phyloP scores from a whole-genome alignment of 2,329 filamentous ascomycete species.

The Fusarium albidum region DNA sequence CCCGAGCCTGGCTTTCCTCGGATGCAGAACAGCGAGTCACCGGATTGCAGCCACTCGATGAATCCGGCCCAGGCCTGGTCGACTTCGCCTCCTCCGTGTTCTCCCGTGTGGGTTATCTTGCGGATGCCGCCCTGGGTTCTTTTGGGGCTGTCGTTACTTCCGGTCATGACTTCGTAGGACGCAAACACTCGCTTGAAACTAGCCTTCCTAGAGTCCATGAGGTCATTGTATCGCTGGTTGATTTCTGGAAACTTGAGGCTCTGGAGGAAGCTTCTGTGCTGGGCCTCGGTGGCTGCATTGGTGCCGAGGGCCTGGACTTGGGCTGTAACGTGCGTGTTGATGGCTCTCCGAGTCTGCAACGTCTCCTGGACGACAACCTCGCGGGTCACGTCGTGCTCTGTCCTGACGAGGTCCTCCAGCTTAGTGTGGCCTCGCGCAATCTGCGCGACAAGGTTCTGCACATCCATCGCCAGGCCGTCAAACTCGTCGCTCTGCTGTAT shows the following conservation, averaged over 20 bases:
- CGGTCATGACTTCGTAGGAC: not conserved
- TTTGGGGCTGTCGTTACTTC: not conserved
- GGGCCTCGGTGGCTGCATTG: not conserved
- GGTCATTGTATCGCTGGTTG: constrained; percentile 1
- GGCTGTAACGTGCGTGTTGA: not conserved
- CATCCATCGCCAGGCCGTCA: not conserved
- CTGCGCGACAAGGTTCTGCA: not conserved
- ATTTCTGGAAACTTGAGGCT: constrained; percentile 15
- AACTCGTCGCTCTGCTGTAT: not conserved
- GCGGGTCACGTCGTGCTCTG: not conserved
- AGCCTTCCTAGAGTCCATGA: not conserved
- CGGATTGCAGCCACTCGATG: constrained; percentile 4
- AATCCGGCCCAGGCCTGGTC: not conserved
- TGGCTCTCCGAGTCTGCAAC: not conserved
- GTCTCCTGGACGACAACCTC: not conserved
- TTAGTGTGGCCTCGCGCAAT: not conserved
- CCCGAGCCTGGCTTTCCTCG: constrained; percentile 26
- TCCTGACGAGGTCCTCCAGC: not conserved
- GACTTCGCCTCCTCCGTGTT: not conserved
- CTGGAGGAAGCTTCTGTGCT: not conserved
- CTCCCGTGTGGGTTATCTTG: not conserved
- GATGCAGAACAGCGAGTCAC: not conserved
- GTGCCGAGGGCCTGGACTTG: not conserved
- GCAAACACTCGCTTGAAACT: not conserved
- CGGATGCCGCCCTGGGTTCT: no score